These are phyloP conservation scores for Dichotomopilus funicola DNA, from an alignment of 2,329 filamentous ascomycete genomes.

Conservation along the genomic window DNA sequence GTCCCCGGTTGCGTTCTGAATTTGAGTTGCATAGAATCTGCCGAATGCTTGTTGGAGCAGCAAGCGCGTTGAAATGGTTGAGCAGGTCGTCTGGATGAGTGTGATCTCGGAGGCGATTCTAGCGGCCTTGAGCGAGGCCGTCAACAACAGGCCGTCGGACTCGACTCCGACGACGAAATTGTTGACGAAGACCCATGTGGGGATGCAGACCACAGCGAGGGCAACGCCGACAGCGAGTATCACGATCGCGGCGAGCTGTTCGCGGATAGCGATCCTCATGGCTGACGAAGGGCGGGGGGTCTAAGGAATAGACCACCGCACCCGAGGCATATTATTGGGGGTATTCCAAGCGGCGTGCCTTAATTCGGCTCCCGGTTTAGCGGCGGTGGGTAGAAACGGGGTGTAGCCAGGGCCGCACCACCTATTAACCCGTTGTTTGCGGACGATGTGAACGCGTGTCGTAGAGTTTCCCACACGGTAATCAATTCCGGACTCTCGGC, in stretches of 20 bases:
- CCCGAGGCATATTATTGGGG: slow-evolving; percentile 16
- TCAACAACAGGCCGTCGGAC: slow-evolving; percentile 61
- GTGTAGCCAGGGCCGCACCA: too few species aligned
- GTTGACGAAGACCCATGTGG: slow-evolving; percentile 59
- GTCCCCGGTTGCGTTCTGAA: slow-evolving; percentile 48
- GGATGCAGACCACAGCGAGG: slow-evolving; percentile 71
- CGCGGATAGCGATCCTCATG: slow-evolving; percentile 82
- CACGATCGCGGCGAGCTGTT: slow-evolving; percentile 78
- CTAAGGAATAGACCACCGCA: slow-evolving; percentile 2
- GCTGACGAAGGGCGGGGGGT: slow-evolving; percentile 18
- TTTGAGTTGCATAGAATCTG: slow-evolving; percentile 43
- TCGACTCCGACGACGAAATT: slow-evolving; percentile 47
- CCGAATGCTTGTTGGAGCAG: slow-evolving; percentile 49
- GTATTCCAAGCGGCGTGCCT: too few species aligned
- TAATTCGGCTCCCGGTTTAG: too few species aligned
- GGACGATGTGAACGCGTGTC: too few species aligned
- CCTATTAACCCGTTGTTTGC: too few species aligned
- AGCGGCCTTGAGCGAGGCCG: slow-evolving; percentile 79
- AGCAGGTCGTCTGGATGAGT: slow-evolving; percentile 68
- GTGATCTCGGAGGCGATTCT: slow-evolving; percentile 73
- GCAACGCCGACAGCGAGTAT: slow-evolving; percentile 66
- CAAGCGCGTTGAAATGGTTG: slow-evolving; percentile 62
- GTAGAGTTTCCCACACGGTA: too few species aligned
- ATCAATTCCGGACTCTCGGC: too few species aligned
- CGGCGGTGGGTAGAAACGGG: too few species aligned